Conservation (phyloP, 2,329 filamentous ascomycete genomes). For the Claviceps paspali region DNA sequence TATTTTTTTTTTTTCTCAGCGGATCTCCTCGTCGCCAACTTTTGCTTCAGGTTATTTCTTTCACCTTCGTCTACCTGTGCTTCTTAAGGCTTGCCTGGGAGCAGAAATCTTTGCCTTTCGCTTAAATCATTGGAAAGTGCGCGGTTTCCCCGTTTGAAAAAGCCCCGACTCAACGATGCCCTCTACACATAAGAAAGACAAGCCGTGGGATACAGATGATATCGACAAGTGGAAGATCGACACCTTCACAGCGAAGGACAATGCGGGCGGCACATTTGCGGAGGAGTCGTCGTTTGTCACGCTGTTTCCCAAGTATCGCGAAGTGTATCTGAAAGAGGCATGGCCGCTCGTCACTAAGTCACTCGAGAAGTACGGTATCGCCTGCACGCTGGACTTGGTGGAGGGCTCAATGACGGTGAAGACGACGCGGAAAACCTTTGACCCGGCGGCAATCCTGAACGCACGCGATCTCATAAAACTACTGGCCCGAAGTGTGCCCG, state of each 20-base stretch:
- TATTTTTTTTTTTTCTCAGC: not conserved
- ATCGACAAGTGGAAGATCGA: slow-evolving; percentile 96
- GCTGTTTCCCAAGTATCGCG: slow-evolving; percentile 91
- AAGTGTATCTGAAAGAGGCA: slow-evolving; percentile 80
- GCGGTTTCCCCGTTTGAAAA: too few species aligned
- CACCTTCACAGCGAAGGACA: slow-evolving; percentile 72
- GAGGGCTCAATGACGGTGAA: slow-evolving; percentile 96
- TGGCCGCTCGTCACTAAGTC: slow-evolving; percentile 85
- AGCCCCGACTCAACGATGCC: slow-evolving; percentile 43
- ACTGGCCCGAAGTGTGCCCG: slow-evolving; percentile 78
- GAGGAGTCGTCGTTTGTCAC: slow-evolving; percentile 85
- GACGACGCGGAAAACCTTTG: slow-evolving; percentile 81
- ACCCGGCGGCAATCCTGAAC: slow-evolving; percentile 85
- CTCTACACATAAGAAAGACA: slow-evolving; percentile 76
- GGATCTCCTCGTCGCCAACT: not conserved
- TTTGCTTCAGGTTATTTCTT: not conserved
- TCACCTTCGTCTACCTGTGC: too few species aligned
- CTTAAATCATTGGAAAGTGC: too few species aligned
- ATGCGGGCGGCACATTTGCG: slow-evolving; percentile 67
- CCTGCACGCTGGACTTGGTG: slow-evolving; percentile 83
- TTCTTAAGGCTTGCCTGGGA: too few species aligned
- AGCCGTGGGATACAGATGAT: slow-evolving; percentile 92
- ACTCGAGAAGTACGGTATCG: slow-evolving; percentile 76
- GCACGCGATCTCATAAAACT: slow-evolving; percentile 90
- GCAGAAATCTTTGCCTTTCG: too few species aligned